Evolutionary conservation across 2,329 filamentous ascomycete species (phyloP).

Genomic region (Macrophomina phaseolina): DNA sequence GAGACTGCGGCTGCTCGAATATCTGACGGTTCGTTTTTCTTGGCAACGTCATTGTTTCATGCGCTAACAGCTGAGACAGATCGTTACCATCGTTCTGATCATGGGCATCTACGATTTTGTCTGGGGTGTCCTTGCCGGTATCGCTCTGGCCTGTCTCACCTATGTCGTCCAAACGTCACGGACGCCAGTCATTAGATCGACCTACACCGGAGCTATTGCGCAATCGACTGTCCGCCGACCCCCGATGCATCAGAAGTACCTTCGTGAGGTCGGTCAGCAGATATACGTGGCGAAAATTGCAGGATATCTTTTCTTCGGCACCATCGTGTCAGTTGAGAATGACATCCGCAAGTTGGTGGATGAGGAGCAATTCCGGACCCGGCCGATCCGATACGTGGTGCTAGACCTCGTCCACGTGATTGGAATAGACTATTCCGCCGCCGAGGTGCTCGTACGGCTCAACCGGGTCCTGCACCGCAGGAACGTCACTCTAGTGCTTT

Average conservation of each 20-base stretch:
- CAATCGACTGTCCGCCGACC: constrained; percentile 92
- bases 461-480: constrained; percentile 80
- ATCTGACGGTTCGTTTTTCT: constrained; percentile 68
- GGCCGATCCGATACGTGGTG: constrained; percentile 87
- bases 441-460: constrained; percentile 92
- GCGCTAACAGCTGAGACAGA: constrained; percentile 48
- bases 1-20: constrained; percentile 85
- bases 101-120: constrained; percentile 99
- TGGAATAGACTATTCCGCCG: constrained; percentile 93
- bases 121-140: constrained; percentile 88
- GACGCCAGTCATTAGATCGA: constrained; percentile 85
- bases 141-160: constrained; percentile 87
- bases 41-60: neutral
- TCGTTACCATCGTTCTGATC: constrained; percentile 85
- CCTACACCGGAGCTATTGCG: constrained; percentile 87
- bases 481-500: constrained; percentile 80
- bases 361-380: constrained; percentile 76
- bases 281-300: constrained; percentile 90
- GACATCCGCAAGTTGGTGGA: constrained; percentile 82
- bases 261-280: constrained; percentile 84
- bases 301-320: constrained; percentile 98
- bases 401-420: constrained; percentile 89
- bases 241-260: constrained; percentile 83
- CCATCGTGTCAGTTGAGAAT: constrained; percentile 92
- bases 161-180: constrained; percentile 91